Percentiles rank a stretch among this genome's conserved stretches.
Evolutionary conservation across 345 rosid genomes (phyloP).

Genomic region (Sisymbrium altissimum): DNA sequence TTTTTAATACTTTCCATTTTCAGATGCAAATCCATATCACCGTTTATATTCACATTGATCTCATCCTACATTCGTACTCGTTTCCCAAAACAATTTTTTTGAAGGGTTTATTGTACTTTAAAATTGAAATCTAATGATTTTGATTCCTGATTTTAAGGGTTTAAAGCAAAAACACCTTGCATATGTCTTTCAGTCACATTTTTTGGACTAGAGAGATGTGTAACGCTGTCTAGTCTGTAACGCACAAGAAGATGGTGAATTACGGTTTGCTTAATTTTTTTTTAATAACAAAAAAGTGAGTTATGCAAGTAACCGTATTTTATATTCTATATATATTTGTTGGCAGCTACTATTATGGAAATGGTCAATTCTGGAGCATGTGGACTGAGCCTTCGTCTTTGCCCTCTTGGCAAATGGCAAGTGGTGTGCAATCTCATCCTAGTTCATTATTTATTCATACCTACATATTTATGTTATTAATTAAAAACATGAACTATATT

Average conservation of each 20-base stretch:
- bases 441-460: neutral
- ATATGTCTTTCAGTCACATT: conserved; percentile 22
- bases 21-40: neutral
- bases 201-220: conserved; percentile 4
- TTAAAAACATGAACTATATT: neutral
- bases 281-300: neutral
- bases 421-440: conserved; percentile 10
- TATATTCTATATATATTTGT: neutral
- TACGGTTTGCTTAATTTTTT: neutral
- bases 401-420: conserved; percentile 10
- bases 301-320: conserved; percentile 7
- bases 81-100: neutral
- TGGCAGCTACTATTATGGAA: conserved; percentile 24
- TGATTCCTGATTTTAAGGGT: neutral
- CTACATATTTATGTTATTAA: neutral
- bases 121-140: neutral
- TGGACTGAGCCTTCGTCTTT: neutral
- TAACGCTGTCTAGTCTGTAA: conserved; percentile 24
- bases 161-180: neutral
- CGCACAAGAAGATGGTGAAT: conserved; percentile 15
- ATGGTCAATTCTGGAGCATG: conserved; percentile 28
- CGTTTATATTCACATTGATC: neutral
- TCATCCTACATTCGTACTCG: neutral
- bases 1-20: neutral
- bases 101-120: neutral